Conservation (phyloP, 1,139 yeast genomes). For the Debaryomyces sp. region DNA sequence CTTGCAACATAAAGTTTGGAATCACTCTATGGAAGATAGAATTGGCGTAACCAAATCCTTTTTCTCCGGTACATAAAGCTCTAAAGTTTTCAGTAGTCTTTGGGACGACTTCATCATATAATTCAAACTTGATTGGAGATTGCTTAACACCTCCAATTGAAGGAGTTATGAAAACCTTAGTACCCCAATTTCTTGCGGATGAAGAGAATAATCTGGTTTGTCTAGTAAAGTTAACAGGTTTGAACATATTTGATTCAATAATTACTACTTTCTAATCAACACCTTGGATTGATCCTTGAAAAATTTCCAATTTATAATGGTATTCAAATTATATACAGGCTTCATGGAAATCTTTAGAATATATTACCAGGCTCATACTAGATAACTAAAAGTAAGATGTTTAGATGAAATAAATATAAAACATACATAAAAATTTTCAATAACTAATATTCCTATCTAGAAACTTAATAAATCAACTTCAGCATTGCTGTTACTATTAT, state of each 20-base stretch:
- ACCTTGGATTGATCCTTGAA: not conserved
- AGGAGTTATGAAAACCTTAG: constrained; percentile 39
- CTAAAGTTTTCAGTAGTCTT: constrained; percentile 96
- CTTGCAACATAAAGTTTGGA: constrained; percentile 48
- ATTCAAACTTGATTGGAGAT: constrained; percentile 46
- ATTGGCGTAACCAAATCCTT: constrained; percentile 87
- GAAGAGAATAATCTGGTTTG: constrained; percentile 34
- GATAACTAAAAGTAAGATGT: not conserved
- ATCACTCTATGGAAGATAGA: constrained; percentile 57
- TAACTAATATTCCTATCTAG: constrained; percentile 14
- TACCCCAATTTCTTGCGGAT: constrained; percentile 32
- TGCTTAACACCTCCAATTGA: constrained; percentile 38
- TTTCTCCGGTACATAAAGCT: constrained; percentile 92
- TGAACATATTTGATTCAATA: constrained; percentile 6
- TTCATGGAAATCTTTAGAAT: not conserved
- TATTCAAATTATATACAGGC: not conserved
- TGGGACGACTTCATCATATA: constrained; percentile 90
- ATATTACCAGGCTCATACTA: not conserved
- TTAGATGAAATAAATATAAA: constrained; percentile 5
- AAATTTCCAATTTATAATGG: not conserved
- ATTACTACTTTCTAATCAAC: not conserved
- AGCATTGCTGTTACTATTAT: constrained; percentile 19
- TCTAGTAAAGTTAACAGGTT: constrained; percentile 8
- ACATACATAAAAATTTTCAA: constrained; percentile 2
- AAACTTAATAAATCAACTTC: constrained; percentile 40